Evolutionary conservation across 495 filamentous ascomycete genomes (phyloP), one percentile per base, ranked within the genome.

Genomic region (Hypoxylon lenormandii): DNA sequence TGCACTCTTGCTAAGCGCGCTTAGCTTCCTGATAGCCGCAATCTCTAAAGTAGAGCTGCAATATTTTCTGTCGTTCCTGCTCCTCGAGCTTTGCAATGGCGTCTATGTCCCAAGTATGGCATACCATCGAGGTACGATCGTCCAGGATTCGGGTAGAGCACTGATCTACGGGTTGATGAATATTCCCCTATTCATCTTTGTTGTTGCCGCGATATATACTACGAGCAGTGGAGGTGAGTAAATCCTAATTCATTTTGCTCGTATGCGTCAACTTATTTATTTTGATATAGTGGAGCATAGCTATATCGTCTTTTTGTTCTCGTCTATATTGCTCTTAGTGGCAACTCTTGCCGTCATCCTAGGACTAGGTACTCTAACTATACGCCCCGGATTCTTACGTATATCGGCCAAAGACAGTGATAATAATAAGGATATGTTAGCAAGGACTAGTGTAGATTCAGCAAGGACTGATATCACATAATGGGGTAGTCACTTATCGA

Each of bases 21-120:
- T 66, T 1, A 62, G 64, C 12, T 76, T 75, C 23, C 57, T 81
- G 12, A 56, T 79, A n/a, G 58, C 75, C 5, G 74, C 73, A 7
- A 59, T 79, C 38, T 21, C 70, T n/a, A 64, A 62, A 28, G 38
- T 62, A 54, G 80, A 82, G 60, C 30, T 57, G 5, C 53, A 70
- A 7, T 73, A 78, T 3, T 80, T 81, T 52, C 76, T 74, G 52
- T 70, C 70, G 5, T 82, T 83, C 48, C 74, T 78, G 15, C 38
- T 81, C 3, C 79, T 83, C 60, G 82, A 83, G 66, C 69, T 76
- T 3, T 83, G 80, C 54, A 77, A 81, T 21, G 81, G 82, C 10
- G 60, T 83, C 7, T 85, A 85, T 59, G 81, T 80, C 28, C 82
- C 81, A 10, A 74, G 68, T 26, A 82, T 83, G 67, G 78, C 74